phyloP scores from a whole-genome alignment of 768 basidiomycete genomes.

The Tylopilus sp. region DNA sequence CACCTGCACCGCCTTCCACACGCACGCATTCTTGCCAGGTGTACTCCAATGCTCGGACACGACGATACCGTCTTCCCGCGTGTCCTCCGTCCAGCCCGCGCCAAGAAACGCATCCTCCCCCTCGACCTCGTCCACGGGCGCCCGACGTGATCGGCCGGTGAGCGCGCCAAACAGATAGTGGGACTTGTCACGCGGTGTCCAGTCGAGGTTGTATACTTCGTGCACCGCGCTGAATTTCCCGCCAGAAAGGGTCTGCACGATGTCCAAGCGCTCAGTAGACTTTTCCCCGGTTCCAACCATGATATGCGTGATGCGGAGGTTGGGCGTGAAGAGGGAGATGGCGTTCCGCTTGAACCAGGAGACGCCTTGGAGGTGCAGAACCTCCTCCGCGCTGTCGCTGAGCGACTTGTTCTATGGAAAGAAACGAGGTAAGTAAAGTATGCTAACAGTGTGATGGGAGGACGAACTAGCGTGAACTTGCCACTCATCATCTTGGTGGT shows the following conservation, averaged over 20 bases:
- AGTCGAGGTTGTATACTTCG: constrained; percentile 54
- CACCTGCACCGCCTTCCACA: constrained; percentile 50
- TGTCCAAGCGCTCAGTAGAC: constrained; percentile 61
- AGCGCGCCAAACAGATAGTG: constrained; percentile 63
- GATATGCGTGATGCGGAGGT: constrained; percentile 57
- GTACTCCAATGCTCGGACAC: neutral
- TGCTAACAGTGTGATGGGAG: too few species aligned
- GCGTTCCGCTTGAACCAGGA: constrained; percentile 66
- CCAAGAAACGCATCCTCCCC: neutral
- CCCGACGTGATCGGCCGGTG: neutral
- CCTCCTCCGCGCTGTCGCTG: constrained; percentile 57
- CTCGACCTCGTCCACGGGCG: neutral
- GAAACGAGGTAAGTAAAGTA: neutral
- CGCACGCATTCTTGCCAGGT: neutral
- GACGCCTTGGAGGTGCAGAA: constrained; percentile 69
- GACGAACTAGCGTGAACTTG: constrained; percentile 56
- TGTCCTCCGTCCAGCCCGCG: neutral
- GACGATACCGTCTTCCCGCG: neutral
- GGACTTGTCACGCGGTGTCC: constrained; percentile 46
- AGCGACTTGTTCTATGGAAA: constrained; percentile 59
- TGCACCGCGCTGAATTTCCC: constrained; percentile 49
- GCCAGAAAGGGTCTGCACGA: constrained; percentile 61
- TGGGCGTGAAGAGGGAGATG: constrained; percentile 55
- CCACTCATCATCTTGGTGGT: constrained; percentile 60
- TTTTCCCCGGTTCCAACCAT: constrained; percentile 53